Evolutionary conservation across 768 basidiomycete species (phyloP), one percentile per base, ranked within the genome.

Genomic region (Leccinum broughii): DNA sequence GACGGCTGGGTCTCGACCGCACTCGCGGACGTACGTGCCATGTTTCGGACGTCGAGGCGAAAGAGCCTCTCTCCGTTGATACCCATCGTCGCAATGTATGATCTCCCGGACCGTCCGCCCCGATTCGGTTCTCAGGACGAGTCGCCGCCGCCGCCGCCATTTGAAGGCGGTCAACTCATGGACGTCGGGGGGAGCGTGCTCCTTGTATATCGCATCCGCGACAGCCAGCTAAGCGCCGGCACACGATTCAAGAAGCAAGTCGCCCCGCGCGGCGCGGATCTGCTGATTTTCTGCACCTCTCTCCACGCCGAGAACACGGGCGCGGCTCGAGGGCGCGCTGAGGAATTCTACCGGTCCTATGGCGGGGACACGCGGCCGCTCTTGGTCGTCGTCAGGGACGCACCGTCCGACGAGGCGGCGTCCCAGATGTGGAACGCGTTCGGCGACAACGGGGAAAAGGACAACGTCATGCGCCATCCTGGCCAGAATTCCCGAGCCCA

Each of bases 351-450:
- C 17, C 32, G 30, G 10, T 67, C 70, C 7, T 71, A 67, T 13
- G 67, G 69, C 5, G 70, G 70, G 48, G 65, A 71, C 14, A 71
- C 57, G 26, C 69, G 71, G 6, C 70, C 70, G 3, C 10, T 71
- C 44, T 13, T 73, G 53, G 62, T 71, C 51, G 56, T 71, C 50
- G 69, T 69, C 41, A 58, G 41, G 57, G 71, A 61, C 20, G 69
- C 67, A 2, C 32, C 6, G 20, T 67, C 70, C 14, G 65, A 68
- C 20, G 59, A 64, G 30, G 20, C 20, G 9, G 70, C 71, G 14
- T 4, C 34, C 26, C 62, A 55, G 32, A 71, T 69, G 70, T 71
- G 70, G 70, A 55, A 56, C 20, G 11, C 49, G 28, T 52, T 57
- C 4, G 57, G 62, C 13, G 58, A 62, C 2, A 37, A 69, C 20